These are phyloP conservation scores for Cyanidiococcus yangmingshanensis DNA, from an alignment of 23 red algal genomes.

Conservation along the genomic window DNA sequence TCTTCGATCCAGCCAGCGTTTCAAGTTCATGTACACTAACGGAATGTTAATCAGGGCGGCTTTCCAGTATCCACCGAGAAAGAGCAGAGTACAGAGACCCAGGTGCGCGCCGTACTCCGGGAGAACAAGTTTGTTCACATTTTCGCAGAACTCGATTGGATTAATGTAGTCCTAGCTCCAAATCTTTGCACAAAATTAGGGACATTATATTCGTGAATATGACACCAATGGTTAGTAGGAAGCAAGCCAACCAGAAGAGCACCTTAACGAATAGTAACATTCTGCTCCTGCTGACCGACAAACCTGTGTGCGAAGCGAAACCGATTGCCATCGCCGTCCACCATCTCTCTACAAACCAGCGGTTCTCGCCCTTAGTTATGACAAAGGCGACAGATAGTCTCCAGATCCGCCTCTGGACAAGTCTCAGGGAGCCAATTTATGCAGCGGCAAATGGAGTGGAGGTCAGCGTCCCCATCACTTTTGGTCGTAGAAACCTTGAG, in stretches of 20 bases:
- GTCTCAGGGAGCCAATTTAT: background rate
- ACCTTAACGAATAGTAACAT: background rate
- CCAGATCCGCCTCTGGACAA: background rate
- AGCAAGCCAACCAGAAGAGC: conserved; percentile 62
- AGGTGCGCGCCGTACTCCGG: conserved; percentile 57
- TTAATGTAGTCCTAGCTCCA: conserved; percentile 89
- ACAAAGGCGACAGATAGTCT: background rate
- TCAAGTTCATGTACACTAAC: conserved; percentile 41
- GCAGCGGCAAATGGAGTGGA: background rate
- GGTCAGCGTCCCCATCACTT: background rate
- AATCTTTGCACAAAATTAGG: conserved; percentile 76
- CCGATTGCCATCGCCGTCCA: no score
- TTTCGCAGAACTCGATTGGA: conserved; percentile 84
- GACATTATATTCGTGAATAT: conserved; percentile 79
- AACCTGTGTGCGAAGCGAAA: no score
- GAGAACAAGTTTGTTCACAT: conserved; percentile 61
- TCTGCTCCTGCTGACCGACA: no score
- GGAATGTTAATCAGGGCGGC: conserved; percentile 48
- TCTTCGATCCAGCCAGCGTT: conserved; percentile 32
- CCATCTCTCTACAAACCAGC: no score
- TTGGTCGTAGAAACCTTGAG: background rate
- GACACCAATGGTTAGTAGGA: conserved; percentile 46
- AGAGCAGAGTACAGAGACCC: conserved; percentile 25
- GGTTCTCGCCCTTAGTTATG: no score
- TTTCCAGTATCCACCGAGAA: conserved; percentile 46